Evolutionary conservation across 2,329 filamentous ascomycete genomes (phyloP).

Genomic region (Penicillium hordei): DNA sequence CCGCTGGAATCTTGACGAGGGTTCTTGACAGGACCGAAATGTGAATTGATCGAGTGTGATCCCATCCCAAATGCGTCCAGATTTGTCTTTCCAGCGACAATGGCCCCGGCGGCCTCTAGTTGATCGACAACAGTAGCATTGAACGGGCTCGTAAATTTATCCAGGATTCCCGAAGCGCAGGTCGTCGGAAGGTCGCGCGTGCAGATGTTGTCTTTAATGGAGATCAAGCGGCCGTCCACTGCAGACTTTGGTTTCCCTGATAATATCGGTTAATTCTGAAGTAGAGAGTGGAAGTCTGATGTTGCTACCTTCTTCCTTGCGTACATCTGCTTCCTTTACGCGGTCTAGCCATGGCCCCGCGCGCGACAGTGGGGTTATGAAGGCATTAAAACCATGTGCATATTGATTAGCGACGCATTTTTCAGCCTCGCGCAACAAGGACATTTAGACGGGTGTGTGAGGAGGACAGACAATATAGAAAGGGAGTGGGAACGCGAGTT

Average conservation of each 20-base stretch:
- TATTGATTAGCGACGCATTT: slow-evolving; percentile 45
- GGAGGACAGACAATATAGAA: background rate
- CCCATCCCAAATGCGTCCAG: slow-evolving; percentile 98
- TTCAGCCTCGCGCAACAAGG: slow-evolving; percentile 46
- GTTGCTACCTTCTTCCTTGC: slow-evolving; percentile 35
- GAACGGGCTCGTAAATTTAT: slow-evolving; percentile 71
- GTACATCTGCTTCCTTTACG: slow-evolving; percentile 39
- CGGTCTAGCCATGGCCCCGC: slow-evolving; percentile 37
- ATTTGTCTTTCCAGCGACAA: slow-evolving; percentile 77
- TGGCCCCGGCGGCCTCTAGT: slow-evolving; percentile 62
- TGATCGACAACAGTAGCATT: slow-evolving; percentile 76
- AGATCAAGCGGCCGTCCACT: slow-evolving; percentile 52
- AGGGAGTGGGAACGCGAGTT: slow-evolving; percentile 11
- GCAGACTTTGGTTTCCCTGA: slow-evolving; percentile 37
- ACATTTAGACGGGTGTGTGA: slow-evolving; percentile 37
- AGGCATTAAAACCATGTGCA: slow-evolving; percentile 40
- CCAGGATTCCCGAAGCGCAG: slow-evolving; percentile 75
- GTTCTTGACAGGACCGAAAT: slow-evolving; percentile 64
- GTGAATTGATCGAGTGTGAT: slow-evolving; percentile 71
- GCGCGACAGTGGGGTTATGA: slow-evolving; percentile 41
- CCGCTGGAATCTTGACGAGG: slow-evolving; percentile 41
- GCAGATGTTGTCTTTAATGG: slow-evolving; percentile 77
- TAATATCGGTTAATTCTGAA: slow-evolving; percentile 3
- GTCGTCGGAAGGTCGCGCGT: slow-evolving; percentile 69
- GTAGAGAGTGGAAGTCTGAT: background rate